A percentile compares a stretch with the other conserved stretches of the same genome.
These are phyloP conservation scores for Meredithiella fracta DNA, from an alignment of 2,329 filamentous ascomycete genomes.

Conservation along the genomic window DNA sequence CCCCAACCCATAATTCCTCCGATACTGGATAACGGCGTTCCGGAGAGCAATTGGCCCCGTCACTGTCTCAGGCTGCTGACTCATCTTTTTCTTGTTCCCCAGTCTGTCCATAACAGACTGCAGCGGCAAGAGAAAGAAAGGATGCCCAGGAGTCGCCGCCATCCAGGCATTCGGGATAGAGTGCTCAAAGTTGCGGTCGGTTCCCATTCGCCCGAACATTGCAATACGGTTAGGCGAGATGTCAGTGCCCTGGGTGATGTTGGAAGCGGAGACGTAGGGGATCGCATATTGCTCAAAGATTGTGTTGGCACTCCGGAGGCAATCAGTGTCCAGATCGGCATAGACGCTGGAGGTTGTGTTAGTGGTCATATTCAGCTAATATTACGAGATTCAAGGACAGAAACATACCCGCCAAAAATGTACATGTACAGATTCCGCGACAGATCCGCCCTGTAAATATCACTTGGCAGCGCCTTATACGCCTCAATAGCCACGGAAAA, in stretches of 20 bases:
- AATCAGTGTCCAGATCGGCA: constrained; percentile 21
- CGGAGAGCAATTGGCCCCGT: constrained; percentile 15
- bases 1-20: constrained; percentile 4
- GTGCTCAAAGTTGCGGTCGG: constrained; percentile 18
- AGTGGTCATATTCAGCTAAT: not conserved
- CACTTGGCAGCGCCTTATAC: constrained; percentile 19
- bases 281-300: constrained; percentile 17
- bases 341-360: constrained; percentile 18
- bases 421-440: constrained; percentile 23
- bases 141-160: constrained; percentile 22
- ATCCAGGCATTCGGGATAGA: constrained; percentile 25
- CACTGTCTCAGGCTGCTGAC: constrained; percentile 9
- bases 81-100: not conserved
- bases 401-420: constrained; percentile 21
- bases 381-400: not conserved
- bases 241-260: constrained; percentile 3
- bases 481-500: constrained; percentile 21
- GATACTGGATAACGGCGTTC: constrained; percentile 14
- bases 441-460: constrained; percentile 22
- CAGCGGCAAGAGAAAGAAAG: constrained; percentile 21
- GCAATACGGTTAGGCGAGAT: constrained; percentile 11
- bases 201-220: constrained; percentile 22
- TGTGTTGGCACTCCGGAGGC: constrained; percentile 18
- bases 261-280: not conserved
- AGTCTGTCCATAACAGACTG: constrained; percentile 15